A percentile compares a stretch with the other conserved stretches of the same genome.
Evolutionary conservation across 1,284 basidiomycete genomes (phyloP).

Genomic region (Cryptococcus sp.): DNA sequence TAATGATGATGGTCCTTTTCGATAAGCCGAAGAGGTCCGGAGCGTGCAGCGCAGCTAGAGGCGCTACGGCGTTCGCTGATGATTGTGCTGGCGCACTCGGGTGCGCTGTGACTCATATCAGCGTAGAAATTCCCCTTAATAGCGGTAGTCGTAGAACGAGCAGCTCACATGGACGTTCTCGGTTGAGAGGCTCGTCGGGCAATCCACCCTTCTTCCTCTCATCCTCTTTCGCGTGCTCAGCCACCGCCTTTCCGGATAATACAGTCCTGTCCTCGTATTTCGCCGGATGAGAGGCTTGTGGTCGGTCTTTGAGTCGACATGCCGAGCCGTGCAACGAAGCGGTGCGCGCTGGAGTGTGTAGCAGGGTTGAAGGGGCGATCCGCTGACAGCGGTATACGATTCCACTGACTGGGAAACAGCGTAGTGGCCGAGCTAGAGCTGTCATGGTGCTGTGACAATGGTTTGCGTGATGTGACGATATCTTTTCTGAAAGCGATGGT

Average conservation of each 20-base stretch:
- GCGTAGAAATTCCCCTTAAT: not conserved
- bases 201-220: slow-evolving; percentile 18
- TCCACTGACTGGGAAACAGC: too few relatives aligned
- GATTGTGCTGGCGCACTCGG: not conserved
- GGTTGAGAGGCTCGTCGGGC: slow-evolving; percentile 11
- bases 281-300: slow-evolving; percentile 17
- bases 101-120: not conserved
- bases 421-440: too few relatives aligned
- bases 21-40: slow-evolving; percentile 62
- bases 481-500: too few relatives aligned
- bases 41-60: slow-evolving; percentile 13
- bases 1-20: slow-evolving; percentile 73
- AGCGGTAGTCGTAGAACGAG: not conserved
- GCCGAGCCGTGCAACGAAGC: too few relatives aligned
- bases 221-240: slow-evolving; percentile 23
- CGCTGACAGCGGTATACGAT: too few relatives aligned
- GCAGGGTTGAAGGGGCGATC: too few relatives aligned
- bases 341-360: too few relatives aligned
- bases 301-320: slow-evolving; percentile 4
- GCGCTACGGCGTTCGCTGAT: slow-evolving; percentile 6
- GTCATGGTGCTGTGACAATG: too few relatives aligned
- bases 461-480: too few relatives aligned
- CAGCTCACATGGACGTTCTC: slow-evolving; percentile 12
- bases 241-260: slow-evolving; percentile 19
- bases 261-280: slow-evolving; percentile 18